A percentile compares a stretch with the other conserved stretches of the same genome.
These are phyloP conservation scores for Suhomyces bolitotheri DNA, from an alignment of 1,139 yeast genomes.

Conservation along the genomic window DNA sequence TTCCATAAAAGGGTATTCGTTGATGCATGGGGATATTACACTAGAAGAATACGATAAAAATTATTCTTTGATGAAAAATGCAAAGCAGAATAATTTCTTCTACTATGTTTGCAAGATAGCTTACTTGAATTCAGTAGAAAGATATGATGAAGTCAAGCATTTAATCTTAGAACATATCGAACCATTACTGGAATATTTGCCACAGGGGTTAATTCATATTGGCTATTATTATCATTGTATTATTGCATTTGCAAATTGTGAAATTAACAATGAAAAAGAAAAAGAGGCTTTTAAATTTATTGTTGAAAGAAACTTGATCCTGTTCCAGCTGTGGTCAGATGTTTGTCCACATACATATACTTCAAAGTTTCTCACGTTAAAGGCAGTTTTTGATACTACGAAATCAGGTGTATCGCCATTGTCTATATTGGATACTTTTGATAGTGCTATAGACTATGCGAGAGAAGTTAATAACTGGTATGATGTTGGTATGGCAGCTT, in stretches of 20 bases:
- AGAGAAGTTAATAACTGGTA: constrained; percentile 29
- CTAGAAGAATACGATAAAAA: constrained; percentile 17
- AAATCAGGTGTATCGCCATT: constrained; percentile 27
- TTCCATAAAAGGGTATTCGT: constrained; percentile 7
- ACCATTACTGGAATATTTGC: constrained; percentile 21
- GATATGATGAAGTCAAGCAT: constrained; percentile 25
- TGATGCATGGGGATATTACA: constrained; percentile 21
- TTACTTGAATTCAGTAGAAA: constrained; percentile 16
- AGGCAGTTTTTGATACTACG: constrained; percentile 30
- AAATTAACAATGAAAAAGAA: constrained; percentile 7
- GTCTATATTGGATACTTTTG: constrained; percentile 46
- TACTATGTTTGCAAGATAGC: constrained; percentile 10
- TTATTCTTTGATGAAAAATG: constrained; percentile 5
- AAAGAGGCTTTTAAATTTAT: constrained; percentile 10
- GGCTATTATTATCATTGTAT: constrained; percentile 24
- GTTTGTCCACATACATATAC: constrained; percentile 38
- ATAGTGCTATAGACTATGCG: constrained; percentile 46
- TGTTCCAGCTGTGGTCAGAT: constrained; percentile 35
- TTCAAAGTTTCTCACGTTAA: constrained; percentile 34
- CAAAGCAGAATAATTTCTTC: constrained; percentile 9
- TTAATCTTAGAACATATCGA: constrained; percentile 20
- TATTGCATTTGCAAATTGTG: constrained; percentile 17
- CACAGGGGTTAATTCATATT: constrained; percentile 27
- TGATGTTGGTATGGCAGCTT: constrained; percentile 46
- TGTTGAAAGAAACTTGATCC: constrained; percentile 18